phyloP scores from a whole-genome alignment of 768 basidiomycete species.

The Suillus subaureus region DNA sequence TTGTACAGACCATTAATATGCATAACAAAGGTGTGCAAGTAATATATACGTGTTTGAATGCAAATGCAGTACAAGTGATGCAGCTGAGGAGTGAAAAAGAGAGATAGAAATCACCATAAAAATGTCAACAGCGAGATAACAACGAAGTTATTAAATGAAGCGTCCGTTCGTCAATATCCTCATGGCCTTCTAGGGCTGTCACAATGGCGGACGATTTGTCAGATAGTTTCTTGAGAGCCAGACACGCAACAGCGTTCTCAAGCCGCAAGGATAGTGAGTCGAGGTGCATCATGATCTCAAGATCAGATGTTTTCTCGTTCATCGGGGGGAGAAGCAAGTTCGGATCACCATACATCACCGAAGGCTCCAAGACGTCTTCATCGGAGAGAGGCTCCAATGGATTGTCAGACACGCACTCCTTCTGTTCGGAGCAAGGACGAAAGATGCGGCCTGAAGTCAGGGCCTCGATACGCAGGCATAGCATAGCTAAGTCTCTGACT shows the following conservation, averaged over 20 bases:
- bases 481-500: slow-evolving; percentile 68
- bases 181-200: slow-evolving; percentile 37
- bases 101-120: slow-evolving; percentile 7
- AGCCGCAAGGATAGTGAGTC: slow-evolving; percentile 77
- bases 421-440: slow-evolving; percentile 46
- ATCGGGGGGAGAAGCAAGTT: slow-evolving; percentile 68
- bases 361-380: slow-evolving; percentile 29
- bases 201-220: slow-evolving; percentile 33
- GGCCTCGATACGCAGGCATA: slow-evolving; percentile 82
- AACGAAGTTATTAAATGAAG: slow-evolving; percentile 44
- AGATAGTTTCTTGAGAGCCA: slow-evolving; percentile 16
- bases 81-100: background rate
- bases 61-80: slow-evolving; percentile 7
- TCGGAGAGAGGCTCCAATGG: slow-evolving; percentile 13
- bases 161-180: slow-evolving; percentile 50
- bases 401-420: slow-evolving; percentile 32
- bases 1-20: slow-evolving; percentile 8
- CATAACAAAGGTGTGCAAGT: background rate
- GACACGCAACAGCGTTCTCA: slow-evolving; percentile 63
- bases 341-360: slow-evolving; percentile 59
- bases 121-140: slow-evolving; percentile 27
- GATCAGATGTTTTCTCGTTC: slow-evolving; percentile 67
- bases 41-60: slow-evolving; percentile 9
- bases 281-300: slow-evolving; percentile 72
- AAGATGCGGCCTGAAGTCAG: slow-evolving; percentile 66